phyloP scores from a whole-genome alignment of 495 filamentous ascomycete species.

The Cairneyella variabilis region DNA sequence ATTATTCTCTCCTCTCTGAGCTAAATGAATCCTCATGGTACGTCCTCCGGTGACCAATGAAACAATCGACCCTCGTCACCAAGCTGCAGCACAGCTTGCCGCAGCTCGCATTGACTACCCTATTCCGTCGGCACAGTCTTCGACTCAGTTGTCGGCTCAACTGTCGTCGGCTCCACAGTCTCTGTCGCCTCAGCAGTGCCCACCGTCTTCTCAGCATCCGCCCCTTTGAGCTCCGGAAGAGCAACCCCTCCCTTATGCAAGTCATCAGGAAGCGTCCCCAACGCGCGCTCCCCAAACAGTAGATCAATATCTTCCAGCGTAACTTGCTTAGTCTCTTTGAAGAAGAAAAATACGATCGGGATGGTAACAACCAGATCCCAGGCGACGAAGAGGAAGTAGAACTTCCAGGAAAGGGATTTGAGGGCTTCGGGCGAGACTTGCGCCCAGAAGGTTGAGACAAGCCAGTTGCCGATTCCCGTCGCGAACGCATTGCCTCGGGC shows the following conservation, averaged over 20 bases:
- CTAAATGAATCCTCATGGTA: too few relatives aligned
- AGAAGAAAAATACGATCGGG: slow-evolving; percentile 46
- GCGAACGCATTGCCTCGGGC: slow-evolving; percentile 68
- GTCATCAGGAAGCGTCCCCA: slow-evolving; percentile 40
- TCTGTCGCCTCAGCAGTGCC: too few relatives aligned
- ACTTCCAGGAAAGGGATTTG: slow-evolving; percentile 44
- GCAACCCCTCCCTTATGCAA: slow-evolving; percentile 22
- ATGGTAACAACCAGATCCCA: slow-evolving; percentile 29
- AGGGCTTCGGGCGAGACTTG: slow-evolving; percentile 49
- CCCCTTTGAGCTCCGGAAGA: background rate
- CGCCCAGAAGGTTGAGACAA: slow-evolving; percentile 41
- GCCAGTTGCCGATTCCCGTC: slow-evolving; percentile 26
- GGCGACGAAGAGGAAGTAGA: slow-evolving; percentile 49
- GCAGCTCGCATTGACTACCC: too few relatives aligned
- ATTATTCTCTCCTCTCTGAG: too few relatives aligned
- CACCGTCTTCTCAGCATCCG: too few relatives aligned
- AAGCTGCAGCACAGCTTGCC: too few relatives aligned
- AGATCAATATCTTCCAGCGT: slow-evolving; percentile 55
- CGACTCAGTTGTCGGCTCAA: too few relatives aligned
- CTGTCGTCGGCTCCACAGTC: too few relatives aligned
- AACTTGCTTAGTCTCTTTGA: slow-evolving; percentile 53
- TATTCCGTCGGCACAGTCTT: too few relatives aligned
- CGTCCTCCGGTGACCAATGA: too few relatives aligned
- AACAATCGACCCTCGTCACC: too few relatives aligned
- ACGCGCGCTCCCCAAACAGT: slow-evolving; percentile 45